phyloP scores from a whole-genome alignment of 2,329 filamentous ascomycete species.

The Chaetomium olivaceum region DNA sequence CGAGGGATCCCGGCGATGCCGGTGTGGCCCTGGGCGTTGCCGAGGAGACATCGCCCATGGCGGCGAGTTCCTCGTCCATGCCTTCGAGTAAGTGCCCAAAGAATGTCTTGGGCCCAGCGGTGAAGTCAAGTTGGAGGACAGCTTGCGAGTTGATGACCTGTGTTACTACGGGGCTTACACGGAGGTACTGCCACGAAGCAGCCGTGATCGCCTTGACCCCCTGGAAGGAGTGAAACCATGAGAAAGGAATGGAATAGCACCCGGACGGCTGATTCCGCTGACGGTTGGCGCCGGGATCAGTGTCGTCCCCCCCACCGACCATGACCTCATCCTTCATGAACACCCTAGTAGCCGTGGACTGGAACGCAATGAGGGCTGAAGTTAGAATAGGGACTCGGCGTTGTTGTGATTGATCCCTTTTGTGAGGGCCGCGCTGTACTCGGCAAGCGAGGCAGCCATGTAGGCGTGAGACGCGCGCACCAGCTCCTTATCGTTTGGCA shows the following conservation, averaged over 20 bases:
- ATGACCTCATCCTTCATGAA: constrained; percentile 57
- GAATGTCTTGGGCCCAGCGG: constrained; percentile 55
- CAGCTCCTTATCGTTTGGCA: constrained; percentile 60
- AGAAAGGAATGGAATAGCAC: constrained; percentile 59
- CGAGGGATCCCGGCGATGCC: background rate
- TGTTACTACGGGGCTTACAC: constrained; percentile 57
- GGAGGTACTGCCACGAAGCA: constrained; percentile 64
- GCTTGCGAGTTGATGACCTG: constrained; percentile 66
- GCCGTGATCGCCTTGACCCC: constrained; percentile 66
- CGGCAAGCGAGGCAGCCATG: constrained; percentile 62
- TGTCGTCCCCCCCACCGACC: constrained; percentile 36
- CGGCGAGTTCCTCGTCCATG: constrained; percentile 56
- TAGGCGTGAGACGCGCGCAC: constrained; percentile 64
- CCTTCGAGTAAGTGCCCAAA: constrained; percentile 62
- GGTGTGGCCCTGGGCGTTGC: background rate
- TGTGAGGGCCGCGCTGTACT: constrained; percentile 59
- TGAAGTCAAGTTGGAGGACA: constrained; percentile 60
- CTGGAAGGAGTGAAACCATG: constrained; percentile 68
- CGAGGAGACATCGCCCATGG: constrained; percentile 30
- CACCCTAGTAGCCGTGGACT: constrained; percentile 63
- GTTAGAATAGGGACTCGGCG: constrained; percentile 63
- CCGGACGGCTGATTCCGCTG: constrained; percentile 28
- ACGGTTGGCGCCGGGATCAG: constrained; percentile 22
- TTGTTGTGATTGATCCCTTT: constrained; percentile 59
- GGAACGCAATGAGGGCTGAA: constrained; percentile 64